phyloP scores from a whole-genome alignment of 768 basidiomycete species.

The Cyathus striatus region DNA sequence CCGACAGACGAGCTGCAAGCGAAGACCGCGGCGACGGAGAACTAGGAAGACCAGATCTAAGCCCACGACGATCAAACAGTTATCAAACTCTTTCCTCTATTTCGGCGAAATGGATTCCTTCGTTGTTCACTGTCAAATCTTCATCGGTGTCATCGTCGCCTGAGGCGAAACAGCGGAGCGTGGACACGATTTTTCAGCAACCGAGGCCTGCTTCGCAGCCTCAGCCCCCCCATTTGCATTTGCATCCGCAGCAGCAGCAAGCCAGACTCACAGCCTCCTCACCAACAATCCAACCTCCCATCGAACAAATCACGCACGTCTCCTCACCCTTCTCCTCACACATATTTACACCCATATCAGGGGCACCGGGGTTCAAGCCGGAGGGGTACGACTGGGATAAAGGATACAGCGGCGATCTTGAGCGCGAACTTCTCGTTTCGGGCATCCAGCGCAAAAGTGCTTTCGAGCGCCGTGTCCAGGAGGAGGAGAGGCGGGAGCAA shows the following conservation, averaged over 20 bases:
- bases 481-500: too few relatives aligned
- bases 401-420: constrained; percentile 47
- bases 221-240: constrained; percentile 3
- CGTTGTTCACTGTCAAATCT: constrained; percentile 21
- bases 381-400: constrained; percentile 66
- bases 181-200: too few relatives aligned
- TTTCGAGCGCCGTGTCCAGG: too few relatives aligned
- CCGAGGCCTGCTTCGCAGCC: too few relatives aligned
- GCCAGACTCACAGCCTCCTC: not conserved
- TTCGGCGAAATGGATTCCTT: constrained; percentile 48
- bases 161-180: too few relatives aligned
- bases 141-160: not conserved
- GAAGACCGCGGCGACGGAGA: too few relatives aligned
- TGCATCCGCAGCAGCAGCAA: constrained; percentile 10
- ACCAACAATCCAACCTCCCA: constrained; percentile 7
- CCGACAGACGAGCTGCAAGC: too few relatives aligned
- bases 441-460: too few relatives aligned
- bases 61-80: constrained; percentile 16
- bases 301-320: constrained; percentile 25
- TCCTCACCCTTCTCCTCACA: constrained; percentile 38
- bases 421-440: constrained; percentile 28
- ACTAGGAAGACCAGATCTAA: too few relatives aligned
- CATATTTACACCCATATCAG: constrained; percentile 37
- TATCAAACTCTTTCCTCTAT: constrained; percentile 39
- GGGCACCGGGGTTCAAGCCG: constrained; percentile 78